These are phyloP conservation scores for Agaricus blazei DNA, from an alignment of 768 basidiomycete genomes.

Conservation along the genomic window DNA sequence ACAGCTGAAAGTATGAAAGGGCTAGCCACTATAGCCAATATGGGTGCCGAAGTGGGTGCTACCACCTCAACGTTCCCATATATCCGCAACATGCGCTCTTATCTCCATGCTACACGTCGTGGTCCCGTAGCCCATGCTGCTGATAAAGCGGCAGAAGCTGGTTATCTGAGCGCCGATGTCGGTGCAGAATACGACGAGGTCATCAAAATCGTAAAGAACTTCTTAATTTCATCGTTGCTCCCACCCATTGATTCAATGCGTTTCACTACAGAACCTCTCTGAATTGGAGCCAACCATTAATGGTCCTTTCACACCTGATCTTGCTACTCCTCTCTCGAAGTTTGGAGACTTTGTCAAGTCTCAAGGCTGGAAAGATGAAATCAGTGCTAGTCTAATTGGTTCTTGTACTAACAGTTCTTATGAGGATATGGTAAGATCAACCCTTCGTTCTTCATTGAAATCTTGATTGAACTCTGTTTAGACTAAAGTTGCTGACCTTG, in stretches of 20 bases:
- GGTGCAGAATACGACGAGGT: slow-evolving; percentile 92
- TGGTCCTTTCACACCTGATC: slow-evolving; percentile 96
- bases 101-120: slow-evolving; percentile 87
- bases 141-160: slow-evolving; percentile 70
- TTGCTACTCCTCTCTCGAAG: slow-evolving; percentile 89
- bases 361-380: slow-evolving; percentile 90
- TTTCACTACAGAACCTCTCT: slow-evolving; percentile 66
- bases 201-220: slow-evolving; percentile 74
- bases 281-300: slow-evolving; percentile 90
- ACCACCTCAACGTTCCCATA: slow-evolving; percentile 99
- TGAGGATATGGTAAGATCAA: slow-evolving; percentile 74
- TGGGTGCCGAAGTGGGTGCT: slow-evolving; percentile 99
- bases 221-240: slow-evolving; percentile 3
- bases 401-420: slow-evolving; percentile 99
- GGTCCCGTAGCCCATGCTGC: slow-evolving; percentile 83
- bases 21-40: slow-evolving; percentile 94
- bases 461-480: slow-evolving; percentile 22
- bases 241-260: too few relatives aligned
- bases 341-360: slow-evolving; percentile 77
- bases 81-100: slow-evolving; percentile 82
- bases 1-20: slow-evolving; percentile 34
- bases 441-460: neutral
- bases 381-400: slow-evolving; percentile 90
- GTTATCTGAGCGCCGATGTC: slow-evolving; percentile 80
- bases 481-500: slow-evolving; percentile 91